Base-by-base conservation (phyloP, 1,284 basidiomycete species). In the Anthracocystis panici-leucophaei region DNA sequence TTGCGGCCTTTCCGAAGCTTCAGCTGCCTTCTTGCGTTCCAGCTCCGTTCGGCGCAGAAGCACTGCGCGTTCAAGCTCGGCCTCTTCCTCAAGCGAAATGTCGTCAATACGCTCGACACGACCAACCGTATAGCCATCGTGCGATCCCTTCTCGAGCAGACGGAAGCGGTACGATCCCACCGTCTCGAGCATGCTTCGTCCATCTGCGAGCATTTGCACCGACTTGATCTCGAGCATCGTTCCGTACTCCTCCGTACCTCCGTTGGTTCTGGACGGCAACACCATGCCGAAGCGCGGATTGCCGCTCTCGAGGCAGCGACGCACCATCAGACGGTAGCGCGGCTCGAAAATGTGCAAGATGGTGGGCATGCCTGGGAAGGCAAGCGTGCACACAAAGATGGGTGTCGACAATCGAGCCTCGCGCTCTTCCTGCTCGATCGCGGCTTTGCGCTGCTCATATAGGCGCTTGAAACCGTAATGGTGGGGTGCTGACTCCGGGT, bases 341-440 rank as follows among this genome's bases (percentile, higher is more conserved):
- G 95, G 95, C 85, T 98, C 95, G 82, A 93, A 97, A 80, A 97
- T 91, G 86, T 97, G 94, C 38, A 98, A 87, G 62, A 92, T 88
- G 49, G 92, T 95, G 20, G 94, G 94, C 88, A 95, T 91, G 57
- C 91, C 91, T 1, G 95, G 95, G 87, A 96, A 97, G 48, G 91
- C 91, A 52, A 97, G 90, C 56, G 93, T 92, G 83, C 92, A 93
- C 71, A 95, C 90, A 79, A 97, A 95, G 74, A 98, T 91, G 50
- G 95, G 94, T 14, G 93, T 95, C 82, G 94, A 91, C 57, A 95
- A 88, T 29, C 91, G 88, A 7, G 90, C 88, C 80, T 93, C 89
- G 54, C 90, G 91, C 84, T 93, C 92, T 80, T 93, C 93, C 52
- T 89, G 88, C 72, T 91, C 90, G 54, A 93, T 89, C 18, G 88